These are phyloP conservation scores for Podaxis mareebaensis DNA, from an alignment of 768 basidiomycete genomes.

Conservation along the genomic window DNA sequence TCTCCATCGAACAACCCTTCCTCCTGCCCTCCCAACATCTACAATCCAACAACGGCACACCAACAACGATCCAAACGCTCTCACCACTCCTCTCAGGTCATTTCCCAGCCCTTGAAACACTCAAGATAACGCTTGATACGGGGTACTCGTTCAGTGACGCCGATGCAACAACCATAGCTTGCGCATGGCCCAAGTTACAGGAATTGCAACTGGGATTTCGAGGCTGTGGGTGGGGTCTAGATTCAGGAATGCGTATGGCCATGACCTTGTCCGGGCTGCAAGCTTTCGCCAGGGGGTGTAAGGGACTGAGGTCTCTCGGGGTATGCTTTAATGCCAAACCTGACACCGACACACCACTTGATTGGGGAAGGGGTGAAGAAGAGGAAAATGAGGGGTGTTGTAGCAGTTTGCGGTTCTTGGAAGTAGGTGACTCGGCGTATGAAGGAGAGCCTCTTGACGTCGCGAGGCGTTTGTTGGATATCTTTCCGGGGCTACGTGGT, in stretches of 20 bases:
- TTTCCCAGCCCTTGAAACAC: not conserved
- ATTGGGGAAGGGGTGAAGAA: not conserved
- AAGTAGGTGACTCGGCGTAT: constrained; percentile 4
- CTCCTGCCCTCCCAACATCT: not conserved
- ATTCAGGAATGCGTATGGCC: no score
- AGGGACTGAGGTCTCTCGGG: not conserved
- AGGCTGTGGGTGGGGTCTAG: not conserved
- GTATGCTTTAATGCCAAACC: not conserved
- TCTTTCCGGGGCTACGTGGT: constrained; percentile 1
- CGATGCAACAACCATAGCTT: constrained; percentile 8
- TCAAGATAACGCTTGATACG: not conserved
- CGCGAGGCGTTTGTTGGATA: not conserved
- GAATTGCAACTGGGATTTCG: constrained; percentile 2
- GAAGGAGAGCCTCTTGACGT: not conserved
- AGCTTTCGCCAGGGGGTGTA: constrained; percentile 1
- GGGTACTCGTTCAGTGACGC: not conserved
- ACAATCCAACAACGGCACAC: not conserved
- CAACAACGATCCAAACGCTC: not conserved
- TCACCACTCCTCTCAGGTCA: not conserved
- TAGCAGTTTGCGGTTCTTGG: constrained; percentile 3
- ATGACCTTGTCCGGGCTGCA: constrained; percentile 5
- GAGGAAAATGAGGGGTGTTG: not conserved
- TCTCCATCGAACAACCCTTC: not conserved
- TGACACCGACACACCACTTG: not conserved
- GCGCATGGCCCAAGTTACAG: constrained; percentile 2